Percentiles rank a stretch among this genome's conserved stretches.
Evolutionary conservation across 495 filamentous ascomycete species (phyloP).

Genomic region (Annulohypoxylon bovei): DNA sequence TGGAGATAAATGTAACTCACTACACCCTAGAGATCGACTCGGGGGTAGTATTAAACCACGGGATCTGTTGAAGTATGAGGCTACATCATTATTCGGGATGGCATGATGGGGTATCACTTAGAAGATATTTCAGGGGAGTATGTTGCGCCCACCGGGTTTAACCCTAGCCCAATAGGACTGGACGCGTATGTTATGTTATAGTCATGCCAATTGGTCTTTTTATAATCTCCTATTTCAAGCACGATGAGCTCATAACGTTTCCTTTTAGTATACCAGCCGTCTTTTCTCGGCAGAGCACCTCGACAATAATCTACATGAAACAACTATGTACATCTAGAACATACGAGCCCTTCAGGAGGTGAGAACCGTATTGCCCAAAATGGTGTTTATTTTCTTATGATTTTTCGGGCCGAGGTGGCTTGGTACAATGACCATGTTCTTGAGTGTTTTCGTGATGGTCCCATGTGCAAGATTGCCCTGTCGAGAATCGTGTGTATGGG

Average conservation of each 20-base stretch:
- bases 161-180: background rate
- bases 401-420: background rate
- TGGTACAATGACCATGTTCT: background rate
- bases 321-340: background rate
- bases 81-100: background rate
- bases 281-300: background rate
- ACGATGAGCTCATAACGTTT: background rate
- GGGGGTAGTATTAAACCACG: background rate
- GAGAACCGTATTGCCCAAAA: background rate
- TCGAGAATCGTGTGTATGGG: background rate
- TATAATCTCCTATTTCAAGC: background rate
- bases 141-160: conserved; percentile 8
- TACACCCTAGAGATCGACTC: background rate
- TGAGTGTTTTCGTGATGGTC: background rate
- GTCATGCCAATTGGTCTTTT: background rate
- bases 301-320: conserved; percentile 2
- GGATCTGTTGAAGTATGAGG: background rate
- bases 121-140: background rate
- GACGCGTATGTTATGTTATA: background rate
- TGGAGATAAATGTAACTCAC: background rate
- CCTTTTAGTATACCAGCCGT: background rate
- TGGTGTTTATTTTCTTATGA: background rate
- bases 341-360: conserved; percentile 2
- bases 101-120: background rate
- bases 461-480: background rate